Conservation (phyloP, 192 early-diverging fungal genomes). For the Chytriomyces sp. region DNA sequence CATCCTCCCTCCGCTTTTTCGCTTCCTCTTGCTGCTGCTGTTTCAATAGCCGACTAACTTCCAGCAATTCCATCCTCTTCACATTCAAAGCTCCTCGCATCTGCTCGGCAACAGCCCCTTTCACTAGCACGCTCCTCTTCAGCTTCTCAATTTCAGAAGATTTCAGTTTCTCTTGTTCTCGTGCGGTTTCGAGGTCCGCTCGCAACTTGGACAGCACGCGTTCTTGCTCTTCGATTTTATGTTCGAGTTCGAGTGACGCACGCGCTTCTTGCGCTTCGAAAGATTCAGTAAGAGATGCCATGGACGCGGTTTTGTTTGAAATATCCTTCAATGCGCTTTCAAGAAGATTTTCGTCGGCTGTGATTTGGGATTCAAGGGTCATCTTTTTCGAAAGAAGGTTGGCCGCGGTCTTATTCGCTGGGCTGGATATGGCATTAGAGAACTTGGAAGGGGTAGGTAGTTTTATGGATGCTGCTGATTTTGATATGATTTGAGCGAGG, state of each 20-base stretch:
- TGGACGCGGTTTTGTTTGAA: neutral
- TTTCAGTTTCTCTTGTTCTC: neutral
- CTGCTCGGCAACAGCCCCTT: conserved; percentile 8
- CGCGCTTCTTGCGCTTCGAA: neutral
- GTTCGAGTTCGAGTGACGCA: neutral
- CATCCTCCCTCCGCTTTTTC: neutral
- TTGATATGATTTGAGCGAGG: too few relatives aligned
- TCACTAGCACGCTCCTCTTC: neutral
- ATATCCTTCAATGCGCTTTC: neutral
- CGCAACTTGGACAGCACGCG: neutral
- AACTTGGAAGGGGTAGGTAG: too few relatives aligned
- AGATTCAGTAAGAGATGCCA: neutral
- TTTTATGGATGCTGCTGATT: too few relatives aligned
- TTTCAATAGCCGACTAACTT: neutral
- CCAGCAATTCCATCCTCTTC: neutral
- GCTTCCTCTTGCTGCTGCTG: conserved; percentile 2
- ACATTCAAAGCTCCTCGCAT: conserved; percentile 10
- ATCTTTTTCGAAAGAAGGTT: neutral
- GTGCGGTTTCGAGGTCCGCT: neutral
- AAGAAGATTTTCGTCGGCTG: conserved; percentile 8
- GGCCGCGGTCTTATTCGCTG: too few relatives aligned
- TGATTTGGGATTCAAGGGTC: conserved; percentile 15
- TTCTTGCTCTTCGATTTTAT: neutral
- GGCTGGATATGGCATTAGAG: too few relatives aligned
- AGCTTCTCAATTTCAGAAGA: neutral